These are phyloP conservation scores for Cladosporium sp. DNA, from an alignment of 2,329 filamentous ascomycete genomes.

Conservation along the genomic window DNA sequence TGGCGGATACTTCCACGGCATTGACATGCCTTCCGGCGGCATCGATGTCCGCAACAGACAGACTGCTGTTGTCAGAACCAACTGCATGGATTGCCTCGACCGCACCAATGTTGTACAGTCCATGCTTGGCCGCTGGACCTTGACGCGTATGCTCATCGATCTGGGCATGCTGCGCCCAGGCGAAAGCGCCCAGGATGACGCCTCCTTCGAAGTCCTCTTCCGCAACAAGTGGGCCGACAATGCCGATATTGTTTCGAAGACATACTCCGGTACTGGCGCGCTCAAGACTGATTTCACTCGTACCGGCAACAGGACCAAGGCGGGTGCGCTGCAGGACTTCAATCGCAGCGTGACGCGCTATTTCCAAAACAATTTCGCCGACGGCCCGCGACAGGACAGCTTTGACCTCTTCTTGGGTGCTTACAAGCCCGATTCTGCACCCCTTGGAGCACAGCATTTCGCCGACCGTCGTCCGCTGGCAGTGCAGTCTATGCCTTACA, in stretches of 20 bases:
- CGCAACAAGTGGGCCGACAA: constrained; percentile 98
- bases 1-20: constrained; percentile 87
- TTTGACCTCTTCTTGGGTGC: constrained; percentile 90
- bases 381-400: constrained; percentile 89
- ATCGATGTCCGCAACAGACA: constrained; percentile 77
- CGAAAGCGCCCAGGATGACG: constrained; percentile 72
- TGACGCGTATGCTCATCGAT: constrained; percentile 84
- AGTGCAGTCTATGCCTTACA: constrained; percentile 89
- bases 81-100: constrained; percentile 99
- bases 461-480: constrained; percentile 77
- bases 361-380: constrained; percentile 86
- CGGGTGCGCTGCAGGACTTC: constrained; percentile 77
- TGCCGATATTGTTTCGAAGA: constrained; percentile 85
- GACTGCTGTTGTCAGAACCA: constrained; percentile 87
- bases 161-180: constrained; percentile 71
- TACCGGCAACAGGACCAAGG: constrained; percentile 81
- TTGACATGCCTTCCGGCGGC: constrained; percentile 68
- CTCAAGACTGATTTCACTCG: constrained; percentile 97
- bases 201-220: constrained; percentile 81
- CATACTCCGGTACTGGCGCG: constrained; percentile 92
- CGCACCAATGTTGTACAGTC: constrained; percentile 97
- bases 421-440: constrained; percentile 68
- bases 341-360: constrained; percentile 87
- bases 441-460: constrained; percentile 70
- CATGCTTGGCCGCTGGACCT: constrained; percentile 84